These are phyloP conservation scores for Pythium aphanidermatum DNA, from an alignment of 352 stramenopile genomes.

Conservation along the genomic window DNA sequence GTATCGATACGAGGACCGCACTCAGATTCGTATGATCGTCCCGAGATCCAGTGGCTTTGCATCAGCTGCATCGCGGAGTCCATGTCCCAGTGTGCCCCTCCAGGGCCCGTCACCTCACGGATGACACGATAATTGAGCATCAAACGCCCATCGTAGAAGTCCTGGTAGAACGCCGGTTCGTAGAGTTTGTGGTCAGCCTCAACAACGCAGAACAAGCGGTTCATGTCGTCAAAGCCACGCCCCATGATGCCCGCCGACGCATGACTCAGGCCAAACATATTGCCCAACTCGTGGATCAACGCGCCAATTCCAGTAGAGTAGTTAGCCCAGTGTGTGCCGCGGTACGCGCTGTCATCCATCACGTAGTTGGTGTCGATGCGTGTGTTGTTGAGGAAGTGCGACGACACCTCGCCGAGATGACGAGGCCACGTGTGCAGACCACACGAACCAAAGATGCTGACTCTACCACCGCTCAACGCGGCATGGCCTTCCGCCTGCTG, in stretches of 20 bases:
- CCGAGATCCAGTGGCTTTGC: slow-evolving; percentile 52
- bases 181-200: slow-evolving; percentile 9
- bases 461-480: slow-evolving; percentile 43
- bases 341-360: slow-evolving; percentile 58
- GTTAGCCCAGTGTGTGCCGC: slow-evolving; percentile 55
- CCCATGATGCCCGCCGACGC: slow-evolving; percentile 54
- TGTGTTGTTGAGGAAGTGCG: slow-evolving; percentile 50
- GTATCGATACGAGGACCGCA: slow-evolving; percentile 18
- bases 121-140: slow-evolving; percentile 32
- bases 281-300: slow-evolving; percentile 59
- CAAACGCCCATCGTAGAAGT: slow-evolving; percentile 14
- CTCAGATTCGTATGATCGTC: slow-evolving; percentile 22
- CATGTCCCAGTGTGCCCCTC: slow-evolving; percentile 52
- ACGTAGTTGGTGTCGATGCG: slow-evolving; percentile 36
- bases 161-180: slow-evolving; percentile 21
- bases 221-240: slow-evolving; percentile 72
- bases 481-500: slow-evolving; percentile 49
- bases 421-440: slow-evolving; percentile 58
- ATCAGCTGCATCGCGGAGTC: slow-evolving; percentile 42
- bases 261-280: slow-evolving; percentile 58
- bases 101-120: slow-evolving; percentile 22
- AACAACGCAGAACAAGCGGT: slow-evolving; percentile 44
- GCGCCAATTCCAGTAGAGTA: slow-evolving; percentile 58
- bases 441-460: slow-evolving; percentile 63
- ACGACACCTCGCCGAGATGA: slow-evolving; percentile 37